phyloP scores from a whole-genome alignment of 768 basidiomycete genomes.

The Chiua virens region DNA sequence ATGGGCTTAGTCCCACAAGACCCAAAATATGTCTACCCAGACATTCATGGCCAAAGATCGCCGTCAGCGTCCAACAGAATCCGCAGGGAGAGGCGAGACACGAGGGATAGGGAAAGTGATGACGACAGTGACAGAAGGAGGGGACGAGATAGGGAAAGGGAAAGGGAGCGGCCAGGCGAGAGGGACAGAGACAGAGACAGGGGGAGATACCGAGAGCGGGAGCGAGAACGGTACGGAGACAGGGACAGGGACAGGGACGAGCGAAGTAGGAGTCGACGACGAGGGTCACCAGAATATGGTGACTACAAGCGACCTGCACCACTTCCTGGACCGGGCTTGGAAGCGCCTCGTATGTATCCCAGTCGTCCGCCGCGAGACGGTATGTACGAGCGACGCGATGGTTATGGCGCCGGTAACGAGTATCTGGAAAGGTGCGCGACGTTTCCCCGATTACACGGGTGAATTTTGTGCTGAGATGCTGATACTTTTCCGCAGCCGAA shows the following conservation, averaged over 20 bases:
- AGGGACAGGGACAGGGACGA: conserved; percentile 9
- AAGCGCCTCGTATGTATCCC: conserved; percentile 57
- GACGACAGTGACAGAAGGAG: conserved; percentile 4
- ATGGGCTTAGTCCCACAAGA: conserved; percentile 61
- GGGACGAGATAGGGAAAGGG: not conserved
- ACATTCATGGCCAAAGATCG: conserved; percentile 39
- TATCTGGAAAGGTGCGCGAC: conserved; percentile 66
- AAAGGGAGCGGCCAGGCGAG: not conserved
- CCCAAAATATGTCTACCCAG: conserved; percentile 15
- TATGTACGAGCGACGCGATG: conserved; percentile 24
- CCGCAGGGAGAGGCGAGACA: conserved; percentile 28
- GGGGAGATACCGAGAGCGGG: not conserved
- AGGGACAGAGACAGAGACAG: conserved; percentile 18
- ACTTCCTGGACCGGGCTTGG: conserved; percentile 17
- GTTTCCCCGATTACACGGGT: not conserved
- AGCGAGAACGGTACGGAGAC: not conserved
- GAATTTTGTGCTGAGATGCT: not conserved
- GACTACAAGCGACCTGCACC: conserved; percentile 53
- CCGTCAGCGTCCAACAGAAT: conserved; percentile 43
- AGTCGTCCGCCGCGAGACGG: conserved; percentile 26
- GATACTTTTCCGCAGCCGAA: conserved; percentile 50
- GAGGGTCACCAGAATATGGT: conserved; percentile 59
- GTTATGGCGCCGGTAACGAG: conserved; percentile 40
- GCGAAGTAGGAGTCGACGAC: conserved; percentile 26
- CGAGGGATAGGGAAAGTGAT: conserved; percentile 26